These are phyloP conservation scores for Pseudisothecium myosuroides DNA, from an alignment of 225 moss, liverwort and hornwort genomes.

Conservation along the genomic window DNA sequence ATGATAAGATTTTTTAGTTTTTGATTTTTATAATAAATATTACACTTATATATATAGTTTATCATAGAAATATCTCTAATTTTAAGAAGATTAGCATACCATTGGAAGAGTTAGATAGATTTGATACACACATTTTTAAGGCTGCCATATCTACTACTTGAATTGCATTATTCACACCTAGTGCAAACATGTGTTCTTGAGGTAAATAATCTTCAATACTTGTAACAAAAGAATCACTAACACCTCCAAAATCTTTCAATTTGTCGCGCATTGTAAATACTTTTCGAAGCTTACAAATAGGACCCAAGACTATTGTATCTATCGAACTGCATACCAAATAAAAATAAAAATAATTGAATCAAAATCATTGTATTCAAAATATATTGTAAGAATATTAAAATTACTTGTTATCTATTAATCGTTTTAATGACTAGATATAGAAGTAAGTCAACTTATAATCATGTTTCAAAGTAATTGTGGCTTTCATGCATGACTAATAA, in stretches of 20 bases:
- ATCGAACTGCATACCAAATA: conserved; percentile 31
- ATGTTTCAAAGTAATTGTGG: not conserved
- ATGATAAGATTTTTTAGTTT: rapidly evolving
- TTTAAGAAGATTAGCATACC: not conserved
- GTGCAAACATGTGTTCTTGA: conserved; percentile 62
- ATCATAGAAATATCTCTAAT: not conserved
- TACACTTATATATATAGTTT: not conserved
- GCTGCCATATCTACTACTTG: conserved; percentile 47
- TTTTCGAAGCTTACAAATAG: conserved; percentile 73
- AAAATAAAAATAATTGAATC: not conserved
- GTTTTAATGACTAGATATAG: too few species aligned
- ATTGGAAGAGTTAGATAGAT: not conserved
- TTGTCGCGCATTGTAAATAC: conserved; percentile 79
- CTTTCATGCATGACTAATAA: too few species aligned
- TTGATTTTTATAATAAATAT: too few species aligned
- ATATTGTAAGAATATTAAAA: not conserved
- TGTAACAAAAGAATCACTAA: not conserved
- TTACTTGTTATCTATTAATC: not conserved
- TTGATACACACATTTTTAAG: not conserved
- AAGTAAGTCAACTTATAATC: not conserved
- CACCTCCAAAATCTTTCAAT: conserved; percentile 11
- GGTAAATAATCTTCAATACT: conserved; percentile 42
- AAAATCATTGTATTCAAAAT: not conserved
- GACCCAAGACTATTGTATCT: conserved; percentile 68
- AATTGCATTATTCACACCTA: conserved; percentile 47